Percentiles rank a stretch among this genome's conserved stretches.
phyloP scores from a whole-genome alignment of 345 rosid genomes.

The Reutealis trisperma region DNA sequence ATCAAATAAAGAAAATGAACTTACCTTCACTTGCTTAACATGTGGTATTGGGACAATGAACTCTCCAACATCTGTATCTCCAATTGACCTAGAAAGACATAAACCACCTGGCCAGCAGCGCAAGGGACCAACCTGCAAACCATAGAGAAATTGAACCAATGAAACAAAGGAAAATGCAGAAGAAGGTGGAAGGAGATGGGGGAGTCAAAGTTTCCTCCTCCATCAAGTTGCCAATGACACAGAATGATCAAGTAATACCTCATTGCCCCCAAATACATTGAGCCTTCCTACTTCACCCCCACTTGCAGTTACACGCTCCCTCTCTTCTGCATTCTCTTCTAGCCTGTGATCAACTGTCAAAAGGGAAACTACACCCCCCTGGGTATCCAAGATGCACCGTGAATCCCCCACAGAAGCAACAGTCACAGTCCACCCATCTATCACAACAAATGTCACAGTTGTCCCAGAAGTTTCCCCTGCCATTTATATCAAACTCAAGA shows the following conservation, averaged over 20 bases:
- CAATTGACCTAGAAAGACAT: constrained; percentile 98
- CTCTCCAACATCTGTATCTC: constrained; percentile 98
- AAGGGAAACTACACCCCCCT: constrained; percentile 91
- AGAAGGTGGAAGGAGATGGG: not conserved
- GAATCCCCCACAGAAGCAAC: constrained; percentile 99
- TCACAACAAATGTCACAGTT: constrained; percentile 91
- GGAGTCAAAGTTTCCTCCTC: not conserved
- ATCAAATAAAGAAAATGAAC: constrained; percentile 9
- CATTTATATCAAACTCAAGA: constrained; percentile 28
- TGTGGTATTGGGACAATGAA: constrained; percentile 97
- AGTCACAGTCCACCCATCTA: constrained; percentile 98
- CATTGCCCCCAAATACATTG: constrained; percentile 92
- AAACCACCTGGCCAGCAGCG: constrained; percentile 99
- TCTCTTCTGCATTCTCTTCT: constrained; percentile 96
- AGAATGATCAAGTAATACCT: constrained; percentile 46
- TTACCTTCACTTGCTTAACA: constrained; percentile 98
- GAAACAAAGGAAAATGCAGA: not conserved
- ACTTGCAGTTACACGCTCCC: constrained; percentile 99
- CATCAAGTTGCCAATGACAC: constrained; percentile 10
- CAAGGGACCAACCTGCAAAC: constrained; percentile 84
- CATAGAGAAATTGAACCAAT: constrained; percentile 16
- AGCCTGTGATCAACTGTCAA: constrained; percentile 98
- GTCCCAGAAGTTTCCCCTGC: constrained; percentile 99
- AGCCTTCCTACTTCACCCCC: constrained; percentile 99
- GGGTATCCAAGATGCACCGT: constrained; percentile 96